Conservation (phyloP, 495 filamentous ascomycete species). For the Tuber magnatum region DNA sequence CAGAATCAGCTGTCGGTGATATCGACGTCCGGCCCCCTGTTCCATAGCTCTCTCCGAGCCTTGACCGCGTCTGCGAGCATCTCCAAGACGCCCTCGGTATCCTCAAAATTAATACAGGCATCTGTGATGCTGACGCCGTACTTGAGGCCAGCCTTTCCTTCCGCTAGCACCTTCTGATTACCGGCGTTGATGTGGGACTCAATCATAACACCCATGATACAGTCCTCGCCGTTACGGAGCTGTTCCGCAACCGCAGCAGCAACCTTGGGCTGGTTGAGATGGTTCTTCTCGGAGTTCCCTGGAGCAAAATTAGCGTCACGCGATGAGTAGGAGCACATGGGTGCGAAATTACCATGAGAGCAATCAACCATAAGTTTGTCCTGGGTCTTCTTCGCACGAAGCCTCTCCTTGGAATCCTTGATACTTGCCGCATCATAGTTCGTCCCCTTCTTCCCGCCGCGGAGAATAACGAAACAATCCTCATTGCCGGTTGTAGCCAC, state of each 20-base stretch:
- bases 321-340: neutral
- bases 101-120: slow-evolving; percentile 78
- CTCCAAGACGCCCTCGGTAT: slow-evolving; percentile 76
- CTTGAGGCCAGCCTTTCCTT: slow-evolving; percentile 81
- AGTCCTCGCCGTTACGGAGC: slow-evolving; percentile 69
- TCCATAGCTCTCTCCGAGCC: slow-evolving; percentile 49
- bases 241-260: slow-evolving; percentile 75
- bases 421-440: slow-evolving; percentile 90
- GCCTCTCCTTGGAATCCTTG: slow-evolving; percentile 60
- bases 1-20: neutral
- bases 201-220: slow-evolving; percentile 98
- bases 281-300: slow-evolving; percentile 91
- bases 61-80: slow-evolving; percentile 74
- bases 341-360: slow-evolving; percentile 57
- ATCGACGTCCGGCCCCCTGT: neutral
- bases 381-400: slow-evolving; percentile 58
- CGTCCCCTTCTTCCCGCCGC: slow-evolving; percentile 85
- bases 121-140: slow-evolving; percentile 98
- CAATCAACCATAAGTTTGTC: slow-evolving; percentile 95
- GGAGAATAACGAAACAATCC: slow-evolving; percentile 94
- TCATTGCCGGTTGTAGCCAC: slow-evolving; percentile 94
- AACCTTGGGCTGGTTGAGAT: slow-evolving; percentile 96
- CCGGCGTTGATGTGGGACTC: slow-evolving; percentile 96
- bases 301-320: neutral
- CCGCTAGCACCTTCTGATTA: slow-evolving; percentile 81